These are phyloP conservation scores for Rhodotorula sp. DNA, from an alignment of 1,284 basidiomycete genomes.

Conservation along the genomic window DNA sequence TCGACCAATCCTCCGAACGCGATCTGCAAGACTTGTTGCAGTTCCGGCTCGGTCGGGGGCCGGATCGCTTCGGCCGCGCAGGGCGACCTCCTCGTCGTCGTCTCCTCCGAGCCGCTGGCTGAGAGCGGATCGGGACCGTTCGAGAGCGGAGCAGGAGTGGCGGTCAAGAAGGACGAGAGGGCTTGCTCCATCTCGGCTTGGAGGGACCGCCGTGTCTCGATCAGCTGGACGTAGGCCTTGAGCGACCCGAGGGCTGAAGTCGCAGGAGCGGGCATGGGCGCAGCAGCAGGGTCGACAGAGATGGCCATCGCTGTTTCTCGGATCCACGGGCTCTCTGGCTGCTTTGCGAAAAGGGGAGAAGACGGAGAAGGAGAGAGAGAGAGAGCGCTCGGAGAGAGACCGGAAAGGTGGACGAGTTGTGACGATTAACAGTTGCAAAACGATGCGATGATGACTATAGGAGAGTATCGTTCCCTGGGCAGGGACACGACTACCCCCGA, in stretches of 20 bases:
- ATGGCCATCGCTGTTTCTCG: not conserved
- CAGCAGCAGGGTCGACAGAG: conserved; percentile 1
- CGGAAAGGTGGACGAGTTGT: too few relatives aligned
- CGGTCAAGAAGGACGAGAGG: conserved; percentile 27
- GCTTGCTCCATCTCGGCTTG: conserved; percentile 32
- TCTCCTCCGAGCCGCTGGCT: not conserved
- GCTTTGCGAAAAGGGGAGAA: not conserved
- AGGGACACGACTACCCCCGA: too few relatives aligned
- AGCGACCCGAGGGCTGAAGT: conserved; percentile 16
- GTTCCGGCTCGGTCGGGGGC: conserved; percentile 27
- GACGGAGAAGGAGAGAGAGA: not conserved
- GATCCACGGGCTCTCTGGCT: too few relatives aligned
- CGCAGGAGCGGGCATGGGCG: not conserved
- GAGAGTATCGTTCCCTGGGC: too few relatives aligned
- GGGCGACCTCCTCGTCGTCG: not conserved
- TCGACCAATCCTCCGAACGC: conserved; percentile 32
- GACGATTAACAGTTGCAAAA: not conserved
- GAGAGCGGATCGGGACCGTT: not conserved
- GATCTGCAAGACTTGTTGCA: conserved; percentile 32
- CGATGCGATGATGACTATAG: not conserved
- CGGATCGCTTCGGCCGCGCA: conserved; percentile 27
- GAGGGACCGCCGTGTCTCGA: conserved; percentile 29
- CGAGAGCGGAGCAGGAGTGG: conserved; percentile 9
- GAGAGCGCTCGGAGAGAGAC: too few relatives aligned
- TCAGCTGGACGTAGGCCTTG: conserved; percentile 6